Evolutionary conservation across 805 yeast genomes (phyloP).

Genomic region (Kuraishia borneana): DNA sequence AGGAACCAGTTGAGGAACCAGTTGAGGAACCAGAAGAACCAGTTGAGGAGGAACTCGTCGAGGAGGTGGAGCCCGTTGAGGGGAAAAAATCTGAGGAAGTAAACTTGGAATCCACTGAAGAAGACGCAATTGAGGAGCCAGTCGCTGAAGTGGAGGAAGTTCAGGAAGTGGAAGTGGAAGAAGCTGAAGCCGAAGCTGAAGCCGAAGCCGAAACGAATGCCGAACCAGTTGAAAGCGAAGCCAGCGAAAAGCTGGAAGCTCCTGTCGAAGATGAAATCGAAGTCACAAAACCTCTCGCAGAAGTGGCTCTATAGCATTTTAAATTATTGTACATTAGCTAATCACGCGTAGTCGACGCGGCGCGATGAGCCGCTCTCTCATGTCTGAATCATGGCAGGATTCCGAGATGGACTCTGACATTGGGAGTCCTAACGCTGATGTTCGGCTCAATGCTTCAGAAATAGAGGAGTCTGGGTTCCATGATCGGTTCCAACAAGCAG

Average conservation of each 20-base stretch:
- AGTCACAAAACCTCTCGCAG: too few relatives aligned
- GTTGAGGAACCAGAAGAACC: slow-evolving; percentile 1
- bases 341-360: too few relatives aligned
- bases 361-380: too few relatives aligned
- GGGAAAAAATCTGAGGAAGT: slow-evolving; percentile 2
- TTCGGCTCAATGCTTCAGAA: not conserved
- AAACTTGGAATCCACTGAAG: slow-evolving; percentile 1
- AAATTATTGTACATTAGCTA: too few relatives aligned
- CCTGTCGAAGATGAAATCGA: not conserved
- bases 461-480: not conserved
- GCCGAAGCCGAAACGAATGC: not conserved
- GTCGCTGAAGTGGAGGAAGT: not conserved
- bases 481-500: not conserved
- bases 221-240: too few relatives aligned
- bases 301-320: too few relatives aligned
- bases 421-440: not conserved
- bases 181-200: not conserved
- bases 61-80: slow-evolving; percentile 1
- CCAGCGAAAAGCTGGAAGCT: not conserved
- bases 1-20: not conserved
- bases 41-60: not conserved
- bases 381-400: slow-evolving; percentile 21
- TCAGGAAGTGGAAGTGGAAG: slow-evolving; percentile 10
- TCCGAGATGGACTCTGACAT: slow-evolving; percentile 3
- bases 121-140: not conserved